Base-by-base conservation (phyloP, 495 filamentous ascomycete species). In the Rhizodiscina lignyota region DNA sequence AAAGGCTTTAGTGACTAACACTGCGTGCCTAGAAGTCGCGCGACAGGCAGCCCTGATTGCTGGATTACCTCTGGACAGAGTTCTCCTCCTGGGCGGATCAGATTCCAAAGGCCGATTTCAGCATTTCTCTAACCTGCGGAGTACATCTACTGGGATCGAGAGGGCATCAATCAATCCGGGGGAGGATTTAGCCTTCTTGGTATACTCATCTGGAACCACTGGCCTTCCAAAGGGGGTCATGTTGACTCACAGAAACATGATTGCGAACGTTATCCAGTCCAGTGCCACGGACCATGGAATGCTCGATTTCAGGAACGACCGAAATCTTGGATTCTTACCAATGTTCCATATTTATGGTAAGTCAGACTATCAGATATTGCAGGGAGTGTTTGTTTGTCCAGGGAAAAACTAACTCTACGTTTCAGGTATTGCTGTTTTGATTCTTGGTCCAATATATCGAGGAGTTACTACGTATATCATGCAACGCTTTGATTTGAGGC, bases 341-440 rank as follows among this genome's bases (percentile, higher is more conserved):
- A 93, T 97, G 51, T 94, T 85, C 58, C 87, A 96, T 55, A 89
- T 77, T 39, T 96, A 94, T 47, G 82, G 80, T 53, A 47, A 53
- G 56, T 5, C n/a, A n/a, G n/a, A n/a, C n/a, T n/a, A n/a, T n/a
- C n/a, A n/a, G n/a, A n/a, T n/a, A n/a, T n/a, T n/a, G n/a, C n/a
- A n/a, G 30, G 18, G 30, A 32, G 30, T 18, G 31, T n/a, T n/a
- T n/a, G n/a, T n/a, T n/a, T n/a, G n/a, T n/a, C n/a, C n/a, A n/a
- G n/a, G n/a, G n/a, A n/a, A n/a, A n/a, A n/a, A n/a, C n/a, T n/a
- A n/a, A n/a, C n/a, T n/a, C 4, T 20, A 13, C 24, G 18, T 6
- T 37, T n/a, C n/a, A 58, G 48, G 47, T 21, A 36, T 56, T 12
- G 77, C 64, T 4, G 71, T 66, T 37, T 54, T 81, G 3, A 55